These are phyloP conservation scores for Zarea fungicola DNA, from an alignment of 2,329 filamentous ascomycete species.

Conservation along the genomic window DNA sequence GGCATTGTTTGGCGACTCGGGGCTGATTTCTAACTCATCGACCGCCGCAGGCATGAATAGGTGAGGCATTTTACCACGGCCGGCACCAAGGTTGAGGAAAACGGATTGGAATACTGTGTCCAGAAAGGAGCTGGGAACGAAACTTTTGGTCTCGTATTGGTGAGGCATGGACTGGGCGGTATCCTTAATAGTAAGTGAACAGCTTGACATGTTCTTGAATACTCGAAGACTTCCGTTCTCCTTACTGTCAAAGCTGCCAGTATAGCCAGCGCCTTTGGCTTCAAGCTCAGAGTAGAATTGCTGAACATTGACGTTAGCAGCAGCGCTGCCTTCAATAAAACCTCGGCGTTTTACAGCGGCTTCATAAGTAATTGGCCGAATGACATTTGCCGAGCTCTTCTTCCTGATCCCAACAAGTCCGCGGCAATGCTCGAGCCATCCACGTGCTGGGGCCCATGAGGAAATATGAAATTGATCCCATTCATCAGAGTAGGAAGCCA, in stretches of 20 bases:
- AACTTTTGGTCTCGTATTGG: slow-evolving; percentile 35
- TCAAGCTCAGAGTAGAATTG: slow-evolving; percentile 24
- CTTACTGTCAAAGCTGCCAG: slow-evolving; percentile 20
- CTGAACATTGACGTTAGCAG: slow-evolving; percentile 13
- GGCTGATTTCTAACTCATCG: slow-evolving; percentile 26
- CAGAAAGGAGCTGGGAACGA: slow-evolving; percentile 41
- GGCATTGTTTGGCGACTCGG: slow-evolving; percentile 19
- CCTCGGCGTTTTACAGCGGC: slow-evolving; percentile 14
- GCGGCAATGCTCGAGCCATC: slow-evolving; percentile 55
- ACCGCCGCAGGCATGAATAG: slow-evolving; percentile 34
- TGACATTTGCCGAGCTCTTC: slow-evolving; percentile 15
- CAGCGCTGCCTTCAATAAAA: not conserved
- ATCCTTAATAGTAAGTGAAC: slow-evolving; percentile 35
- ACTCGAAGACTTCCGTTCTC: slow-evolving; percentile 13
- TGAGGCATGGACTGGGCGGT: slow-evolving; percentile 41
- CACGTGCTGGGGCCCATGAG: slow-evolving; percentile 44
- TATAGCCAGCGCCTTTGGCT: slow-evolving; percentile 22
- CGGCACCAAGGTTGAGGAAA: slow-evolving; percentile 33
- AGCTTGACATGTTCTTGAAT: slow-evolving; percentile 15
- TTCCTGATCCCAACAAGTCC: slow-evolving; percentile 41
- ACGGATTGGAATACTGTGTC: slow-evolving; percentile 40
- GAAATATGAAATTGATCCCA: slow-evolving; percentile 55
- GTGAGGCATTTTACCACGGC: slow-evolving; percentile 23
- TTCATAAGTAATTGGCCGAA: slow-evolving; percentile 17
- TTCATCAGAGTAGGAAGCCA: slow-evolving; percentile 31